Conservation (phyloP, 2,329 filamentous ascomycete species). For the Fusarium neocosmosporiellum region DNA sequence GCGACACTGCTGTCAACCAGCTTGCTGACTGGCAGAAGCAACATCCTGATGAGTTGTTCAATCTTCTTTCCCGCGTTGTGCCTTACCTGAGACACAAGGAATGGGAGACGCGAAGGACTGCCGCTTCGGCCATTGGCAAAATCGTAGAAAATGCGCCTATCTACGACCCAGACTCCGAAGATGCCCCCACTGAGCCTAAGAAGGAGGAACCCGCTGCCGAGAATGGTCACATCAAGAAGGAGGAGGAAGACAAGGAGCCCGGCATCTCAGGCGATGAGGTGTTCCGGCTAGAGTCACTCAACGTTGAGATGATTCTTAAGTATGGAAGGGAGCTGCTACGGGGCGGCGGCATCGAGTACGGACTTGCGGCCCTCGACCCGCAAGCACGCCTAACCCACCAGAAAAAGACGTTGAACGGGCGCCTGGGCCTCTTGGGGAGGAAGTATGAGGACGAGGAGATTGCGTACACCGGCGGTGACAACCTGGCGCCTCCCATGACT, state of each 20-base stretch:
- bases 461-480: slow-evolving; percentile 64
- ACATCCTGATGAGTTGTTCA: slow-evolving; percentile 97
- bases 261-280: slow-evolving; percentile 66
- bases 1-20: slow-evolving; percentile 96
- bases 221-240: slow-evolving; percentile 66
- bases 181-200: slow-evolving; percentile 61
- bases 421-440: slow-evolving; percentile 86
- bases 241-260: slow-evolving; percentile 65
- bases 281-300: slow-evolving; percentile 78
- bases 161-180: slow-evolving; percentile 88
- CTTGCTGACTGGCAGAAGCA: slow-evolving; percentile 98
- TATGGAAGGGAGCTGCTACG: slow-evolving; percentile 87
- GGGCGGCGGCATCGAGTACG: slow-evolving; percentile 87
- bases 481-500: slow-evolving; percentile 54
- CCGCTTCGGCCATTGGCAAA: slow-evolving; percentile 92
- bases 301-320: slow-evolving; percentile 82
- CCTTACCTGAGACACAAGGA: slow-evolving; percentile 94
- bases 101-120: slow-evolving; percentile 95
- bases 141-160: slow-evolving; percentile 89
- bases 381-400: slow-evolving; percentile 84
- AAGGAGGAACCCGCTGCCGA: slow-evolving; percentile 49
- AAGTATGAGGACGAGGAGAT: slow-evolving; percentile 88
- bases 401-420: slow-evolving; percentile 85
- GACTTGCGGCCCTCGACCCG: slow-evolving; percentile 83
- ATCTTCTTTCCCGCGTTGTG: slow-evolving; percentile 91